A percentile compares a stretch with the other conserved stretches of the same genome.
phyloP scores from a whole-genome alignment of 1,139 yeast species.

The Saccharomyces hybrid region DNA sequence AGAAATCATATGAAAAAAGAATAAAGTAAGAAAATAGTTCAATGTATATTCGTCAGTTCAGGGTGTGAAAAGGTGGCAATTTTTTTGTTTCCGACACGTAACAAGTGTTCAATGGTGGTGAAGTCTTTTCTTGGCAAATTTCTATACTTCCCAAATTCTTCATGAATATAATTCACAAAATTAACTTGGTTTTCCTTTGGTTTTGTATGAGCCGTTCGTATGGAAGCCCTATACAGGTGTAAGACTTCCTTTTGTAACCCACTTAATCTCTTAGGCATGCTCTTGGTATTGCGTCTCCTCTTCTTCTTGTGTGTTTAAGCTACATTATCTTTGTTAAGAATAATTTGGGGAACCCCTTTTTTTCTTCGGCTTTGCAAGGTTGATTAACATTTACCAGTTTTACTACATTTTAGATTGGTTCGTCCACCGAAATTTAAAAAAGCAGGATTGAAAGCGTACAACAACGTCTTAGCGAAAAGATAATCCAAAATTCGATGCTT shows the following conservation, averaged over 20 bases:
- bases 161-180: slow-evolving; percentile 34
- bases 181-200: slow-evolving; percentile 38
- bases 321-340: not conserved
- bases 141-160: slow-evolving; percentile 57
- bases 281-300: not conserved
- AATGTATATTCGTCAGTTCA: slow-evolving; percentile 55
- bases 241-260: slow-evolving; percentile 61
- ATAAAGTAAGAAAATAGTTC: slow-evolving; percentile 1
- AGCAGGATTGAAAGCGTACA: not conserved
- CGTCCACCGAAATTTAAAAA: not conserved
- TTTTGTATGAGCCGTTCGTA: slow-evolving; percentile 48
- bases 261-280: slow-evolving; percentile 35
- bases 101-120: slow-evolving; percentile 74
- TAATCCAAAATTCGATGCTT: not conserved
- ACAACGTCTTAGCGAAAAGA: not conserved
- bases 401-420: not conserved
- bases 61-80: slow-evolving; percentile 66
- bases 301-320: not conserved
- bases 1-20: no score
- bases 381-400: not conserved
- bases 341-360: not conserved
- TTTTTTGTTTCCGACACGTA: slow-evolving; percentile 67
- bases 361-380: not conserved
- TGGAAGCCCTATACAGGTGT: slow-evolving; percentile 50
- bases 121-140: slow-evolving; percentile 69